Evolutionary conservation across 2,329 filamentous ascomycete genomes (phyloP).

Genomic region (Fusarium haematococcum): DNA sequence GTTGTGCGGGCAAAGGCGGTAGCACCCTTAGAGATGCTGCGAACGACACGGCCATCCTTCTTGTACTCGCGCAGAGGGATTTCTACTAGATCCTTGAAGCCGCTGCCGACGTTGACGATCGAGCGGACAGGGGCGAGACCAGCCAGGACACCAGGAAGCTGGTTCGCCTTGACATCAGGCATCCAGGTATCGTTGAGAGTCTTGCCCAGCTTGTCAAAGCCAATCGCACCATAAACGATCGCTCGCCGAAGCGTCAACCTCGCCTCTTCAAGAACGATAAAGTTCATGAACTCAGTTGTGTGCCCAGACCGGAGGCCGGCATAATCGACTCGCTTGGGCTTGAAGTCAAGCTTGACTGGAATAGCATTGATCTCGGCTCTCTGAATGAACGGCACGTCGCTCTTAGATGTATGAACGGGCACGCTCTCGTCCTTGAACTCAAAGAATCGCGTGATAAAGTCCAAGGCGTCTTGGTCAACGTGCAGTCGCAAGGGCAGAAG

Average conservation of each 20-base stretch:
- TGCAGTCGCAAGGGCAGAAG: slow-evolving; percentile 89
- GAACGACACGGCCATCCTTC: slow-evolving; percentile 92
- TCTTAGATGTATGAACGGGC: slow-evolving; percentile 67
- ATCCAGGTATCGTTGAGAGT: slow-evolving; percentile 97
- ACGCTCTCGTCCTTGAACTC: slow-evolving; percentile 89
- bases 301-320: slow-evolving; percentile 90
- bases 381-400: slow-evolving; percentile 88
- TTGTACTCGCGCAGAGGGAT: slow-evolving; percentile 92
- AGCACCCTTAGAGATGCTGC: slow-evolving; percentile 92
- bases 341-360: slow-evolving; percentile 90
- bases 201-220: slow-evolving; percentile 90
- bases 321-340: slow-evolving; percentile 98
- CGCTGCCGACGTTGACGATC: slow-evolving; percentile 89
- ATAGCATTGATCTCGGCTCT: slow-evolving; percentile 88
- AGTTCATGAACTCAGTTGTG: slow-evolving; percentile 99
- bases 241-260: slow-evolving; percentile 88
- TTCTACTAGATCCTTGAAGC: slow-evolving; percentile 86
- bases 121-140: slow-evolving; percentile 91
- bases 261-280: slow-evolving; percentile 89
- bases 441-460: slow-evolving; percentile 97
- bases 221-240: slow-evolving; percentile 91
- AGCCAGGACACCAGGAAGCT: slow-evolving; percentile 88
- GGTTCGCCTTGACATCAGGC: slow-evolving; percentile 89
- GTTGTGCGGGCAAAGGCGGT: slow-evolving; percentile 92
- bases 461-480: slow-evolving; percentile 96